Percentiles rank a stretch among this genome's conserved stretches.
These are phyloP conservation scores for Knufia petricola DNA, from an alignment of 2,329 filamentous ascomycete genomes.

Conservation along the genomic window DNA sequence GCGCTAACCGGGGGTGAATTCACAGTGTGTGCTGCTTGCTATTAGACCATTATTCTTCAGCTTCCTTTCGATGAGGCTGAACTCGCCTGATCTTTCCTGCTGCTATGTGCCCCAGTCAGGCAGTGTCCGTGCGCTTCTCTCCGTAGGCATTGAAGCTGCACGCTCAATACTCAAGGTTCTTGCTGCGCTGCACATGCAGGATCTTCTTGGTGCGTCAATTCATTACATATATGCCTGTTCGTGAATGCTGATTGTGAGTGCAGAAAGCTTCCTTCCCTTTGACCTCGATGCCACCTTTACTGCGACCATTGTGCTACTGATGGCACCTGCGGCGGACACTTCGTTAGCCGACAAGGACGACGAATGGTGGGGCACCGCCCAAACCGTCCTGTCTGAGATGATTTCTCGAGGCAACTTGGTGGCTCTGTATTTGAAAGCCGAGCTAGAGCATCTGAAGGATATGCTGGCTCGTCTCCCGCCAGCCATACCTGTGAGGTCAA, in stretches of 20 bases:
- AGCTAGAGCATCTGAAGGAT: no score
- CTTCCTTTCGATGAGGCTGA: slow-evolving; percentile 32
- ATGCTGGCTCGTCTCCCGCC: no score
- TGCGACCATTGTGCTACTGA: slow-evolving; percentile 35
- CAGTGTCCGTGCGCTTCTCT: slow-evolving; percentile 31
- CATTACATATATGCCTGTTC: neutral
- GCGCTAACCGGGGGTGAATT: neutral
- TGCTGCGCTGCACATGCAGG: slow-evolving; percentile 36
- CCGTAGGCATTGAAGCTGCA: slow-evolving; percentile 36
- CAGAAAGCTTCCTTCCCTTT: slow-evolving; percentile 42
- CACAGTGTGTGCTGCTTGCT: slow-evolving; percentile 34
- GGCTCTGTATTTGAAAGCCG: no score
- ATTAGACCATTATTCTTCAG: slow-evolving; percentile 36
- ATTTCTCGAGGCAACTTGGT: no score
- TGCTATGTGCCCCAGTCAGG: slow-evolving; percentile 28
- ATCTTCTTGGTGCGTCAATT: slow-evolving; percentile 35
- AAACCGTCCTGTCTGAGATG: no score
- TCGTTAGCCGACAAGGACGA: neutral
- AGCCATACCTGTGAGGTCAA: no score
- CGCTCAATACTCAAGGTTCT: slow-evolving; percentile 37
- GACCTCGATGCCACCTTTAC: slow-evolving; percentile 39
- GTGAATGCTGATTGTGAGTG: neutral
- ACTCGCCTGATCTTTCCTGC: slow-evolving; percentile 24
- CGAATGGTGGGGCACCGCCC: no score
- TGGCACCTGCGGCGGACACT: slow-evolving; percentile 32